Conservation (phyloP, 768 basidiomycete species). For the Cyclocybe cylindracea region DNA sequence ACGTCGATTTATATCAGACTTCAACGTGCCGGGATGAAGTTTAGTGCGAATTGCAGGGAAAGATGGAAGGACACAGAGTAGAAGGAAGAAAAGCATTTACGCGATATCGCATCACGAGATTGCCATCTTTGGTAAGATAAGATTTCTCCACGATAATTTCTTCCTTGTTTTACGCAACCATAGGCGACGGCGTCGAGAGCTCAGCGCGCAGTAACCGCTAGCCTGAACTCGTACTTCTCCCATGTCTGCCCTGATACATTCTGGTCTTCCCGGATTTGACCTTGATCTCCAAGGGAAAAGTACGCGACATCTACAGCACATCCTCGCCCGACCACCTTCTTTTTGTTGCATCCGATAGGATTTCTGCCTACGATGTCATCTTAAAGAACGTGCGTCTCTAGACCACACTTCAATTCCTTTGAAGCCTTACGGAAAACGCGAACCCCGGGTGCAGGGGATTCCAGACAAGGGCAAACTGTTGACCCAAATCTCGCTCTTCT, state of each 20-base stretch:
- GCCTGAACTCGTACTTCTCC: not conserved
- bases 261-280: conserved; percentile 62
- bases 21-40: too few relatives aligned
- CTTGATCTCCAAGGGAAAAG: conserved; percentile 89
- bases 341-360: conserved; percentile 94
- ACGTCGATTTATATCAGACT: too few relatives aligned
- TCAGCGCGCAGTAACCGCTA: not conserved
- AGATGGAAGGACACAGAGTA: too few relatives aligned
- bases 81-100: too few relatives aligned
- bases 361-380: conserved; percentile 96
- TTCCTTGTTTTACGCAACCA: too few relatives aligned
- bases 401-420: not conserved
- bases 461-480: conserved; percentile 91
- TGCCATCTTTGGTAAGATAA: too few relatives aligned
- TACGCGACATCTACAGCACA: conserved; percentile 89
- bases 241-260: conserved; percentile 46
- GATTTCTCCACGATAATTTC: too few relatives aligned
- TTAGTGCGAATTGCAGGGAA: too few relatives aligned
- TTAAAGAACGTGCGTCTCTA: conserved; percentile 76
- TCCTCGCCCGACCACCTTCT: conserved; percentile 74
- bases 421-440: not conserved
- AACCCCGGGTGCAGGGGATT: conserved; percentile 67
- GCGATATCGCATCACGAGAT: too few relatives aligned
- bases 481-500: conserved; percentile 90
- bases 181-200: not conserved